Conservation (phyloP, 2,329 filamentous ascomycete genomes). For the Emergomyces pasteurianus region DNA sequence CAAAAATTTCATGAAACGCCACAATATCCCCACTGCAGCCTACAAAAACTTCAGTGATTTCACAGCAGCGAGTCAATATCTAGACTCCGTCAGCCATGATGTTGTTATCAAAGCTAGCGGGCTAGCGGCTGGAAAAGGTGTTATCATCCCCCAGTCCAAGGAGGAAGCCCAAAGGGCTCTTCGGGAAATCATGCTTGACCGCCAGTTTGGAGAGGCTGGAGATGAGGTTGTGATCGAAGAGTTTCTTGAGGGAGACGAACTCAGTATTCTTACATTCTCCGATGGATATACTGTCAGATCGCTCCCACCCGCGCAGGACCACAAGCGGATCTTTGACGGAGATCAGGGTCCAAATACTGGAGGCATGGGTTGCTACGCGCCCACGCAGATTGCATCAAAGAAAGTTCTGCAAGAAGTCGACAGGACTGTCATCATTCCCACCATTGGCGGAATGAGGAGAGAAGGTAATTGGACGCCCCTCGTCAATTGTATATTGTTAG, state of each 20-base stretch:
- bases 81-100: constrained; percentile 57
- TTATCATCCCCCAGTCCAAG: constrained; percentile 73
- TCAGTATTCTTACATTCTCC: constrained; percentile 82
- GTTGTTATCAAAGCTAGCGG: constrained; percentile 92
- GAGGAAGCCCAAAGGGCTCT: constrained; percentile 73
- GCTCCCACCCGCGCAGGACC: constrained; percentile 85
- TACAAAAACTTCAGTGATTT: constrained; percentile 83
- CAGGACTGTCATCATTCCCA: constrained; percentile 73
- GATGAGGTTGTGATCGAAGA: constrained; percentile 94
- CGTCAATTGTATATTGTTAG: neutral
- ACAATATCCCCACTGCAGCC: constrained; percentile 78
- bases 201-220: constrained; percentile 75
- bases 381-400: constrained; percentile 66
- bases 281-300: constrained; percentile 77
- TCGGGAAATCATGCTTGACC: constrained; percentile 80
- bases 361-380: constrained; percentile 95
- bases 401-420: constrained; percentile 70
- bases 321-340: constrained; percentile 87
- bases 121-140: constrained; percentile 87
- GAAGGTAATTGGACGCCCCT: constrained; percentile 43
- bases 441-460: constrained; percentile 72
- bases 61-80: constrained; percentile 58
- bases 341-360: constrained; percentile 89
- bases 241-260: constrained; percentile 78
- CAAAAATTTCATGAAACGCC: constrained; percentile 93